A percentile compares a stretch with the other conserved stretches of the same genome.
Evolutionary conservation across 306 rosid species (phyloP).

Genomic region (Casuarina equisetifolia): DNA sequence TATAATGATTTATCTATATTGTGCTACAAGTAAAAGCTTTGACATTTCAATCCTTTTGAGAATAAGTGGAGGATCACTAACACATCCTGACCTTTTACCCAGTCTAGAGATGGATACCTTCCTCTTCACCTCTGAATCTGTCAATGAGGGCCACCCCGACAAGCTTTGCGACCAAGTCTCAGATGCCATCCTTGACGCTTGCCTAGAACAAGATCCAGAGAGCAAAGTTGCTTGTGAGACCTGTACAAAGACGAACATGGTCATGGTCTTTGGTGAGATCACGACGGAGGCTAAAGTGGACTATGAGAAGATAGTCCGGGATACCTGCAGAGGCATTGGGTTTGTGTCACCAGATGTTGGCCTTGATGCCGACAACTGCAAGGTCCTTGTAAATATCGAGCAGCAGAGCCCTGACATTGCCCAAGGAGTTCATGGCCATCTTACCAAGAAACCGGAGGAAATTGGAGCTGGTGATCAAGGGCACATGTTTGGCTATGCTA

Average conservation of each 20-base stretch:
- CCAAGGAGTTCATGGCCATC: constrained; percentile 76
- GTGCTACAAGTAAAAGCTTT: neutral
- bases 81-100: neutral
- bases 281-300: constrained; percentile 72
- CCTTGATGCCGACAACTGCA: constrained; percentile 79
- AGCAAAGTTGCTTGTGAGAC: constrained; percentile 89
- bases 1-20: neutral
- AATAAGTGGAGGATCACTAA: constrained; percentile 6
- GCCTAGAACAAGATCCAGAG: constrained; percentile 70
- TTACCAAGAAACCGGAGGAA: constrained; percentile 75
- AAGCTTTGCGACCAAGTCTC: constrained; percentile 82
- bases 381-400: constrained; percentile 76
- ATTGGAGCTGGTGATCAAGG: constrained; percentile 90
- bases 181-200: constrained; percentile 76
- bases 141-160: constrained; percentile 83
- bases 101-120: constrained; percentile 61
- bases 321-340: constrained; percentile 76
- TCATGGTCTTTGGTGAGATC: constrained; percentile 87
- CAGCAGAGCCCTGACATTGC: constrained; percentile 84
- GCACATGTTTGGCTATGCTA: constrained; percentile 86
- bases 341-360: constrained; percentile 70
- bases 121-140: constrained; percentile 83
- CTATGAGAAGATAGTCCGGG: constrained; percentile 77
- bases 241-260: constrained; percentile 90
- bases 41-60: neutral